Conservation (phyloP, 441 rosid species). For the Mallotus japonicus region DNA sequence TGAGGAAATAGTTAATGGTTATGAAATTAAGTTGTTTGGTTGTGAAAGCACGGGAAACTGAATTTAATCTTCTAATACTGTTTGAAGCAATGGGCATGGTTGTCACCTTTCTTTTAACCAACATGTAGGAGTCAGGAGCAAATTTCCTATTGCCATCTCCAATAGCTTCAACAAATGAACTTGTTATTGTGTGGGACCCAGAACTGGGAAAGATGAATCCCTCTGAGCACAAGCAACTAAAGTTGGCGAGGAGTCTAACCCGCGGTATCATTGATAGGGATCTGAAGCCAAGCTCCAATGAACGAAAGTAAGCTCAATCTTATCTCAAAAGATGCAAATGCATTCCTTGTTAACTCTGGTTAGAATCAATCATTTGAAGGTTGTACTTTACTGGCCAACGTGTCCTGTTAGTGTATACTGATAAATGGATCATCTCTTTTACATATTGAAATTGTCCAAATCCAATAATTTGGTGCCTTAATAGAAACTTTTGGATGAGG, state of each 20-base stretch:
- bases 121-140: conserved; percentile 78
- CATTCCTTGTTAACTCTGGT: not conserved
- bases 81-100: not conserved
- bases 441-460: not conserved
- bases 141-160: conserved; percentile 83
- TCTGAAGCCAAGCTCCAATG: conserved; percentile 82
- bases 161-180: conserved; percentile 89
- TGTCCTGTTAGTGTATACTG: not conserved
- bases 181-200: conserved; percentile 91
- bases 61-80: not conserved
- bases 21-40: not conserved
- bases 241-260: conserved; percentile 94
- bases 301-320: conserved; percentile 69
- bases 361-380: not conserved
- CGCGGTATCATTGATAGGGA: conserved; percentile 97
- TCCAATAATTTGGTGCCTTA: conserved; percentile 12
- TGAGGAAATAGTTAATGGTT: not conserved
- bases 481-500: conserved; percentile 1
- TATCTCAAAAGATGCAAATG: conserved; percentile 9
- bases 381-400: not conserved
- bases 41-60: not conserved
- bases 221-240: conserved; percentile 93
- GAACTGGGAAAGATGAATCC: conserved; percentile 92
- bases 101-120: conserved; percentile 22
- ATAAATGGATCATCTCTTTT: not conserved